Conservation (phyloP, 2,329 filamentous ascomycete species). For the Cladosporium sp. region DNA sequence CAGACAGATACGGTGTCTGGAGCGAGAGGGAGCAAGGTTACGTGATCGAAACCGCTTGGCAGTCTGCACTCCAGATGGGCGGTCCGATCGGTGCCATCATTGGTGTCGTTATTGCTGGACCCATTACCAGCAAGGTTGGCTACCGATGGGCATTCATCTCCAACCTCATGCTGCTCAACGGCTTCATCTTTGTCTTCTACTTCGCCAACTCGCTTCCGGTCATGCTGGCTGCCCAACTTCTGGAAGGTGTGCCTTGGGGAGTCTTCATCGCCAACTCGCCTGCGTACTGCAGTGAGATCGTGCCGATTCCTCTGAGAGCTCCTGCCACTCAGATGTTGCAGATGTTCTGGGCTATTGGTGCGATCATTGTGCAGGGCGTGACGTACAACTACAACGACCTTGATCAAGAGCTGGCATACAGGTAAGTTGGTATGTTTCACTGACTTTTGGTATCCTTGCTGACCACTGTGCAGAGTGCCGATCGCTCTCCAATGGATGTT, state of each 20-base stretch:
- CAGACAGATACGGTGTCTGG: conserved; percentile 43
- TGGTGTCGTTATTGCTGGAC: conserved; percentile 57
- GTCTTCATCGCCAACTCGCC: conserved; percentile 64
- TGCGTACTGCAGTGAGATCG: conserved; percentile 57
- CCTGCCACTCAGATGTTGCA: conserved; percentile 60
- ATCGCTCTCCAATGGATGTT: conserved; percentile 59
- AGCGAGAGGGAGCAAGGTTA: neutral
- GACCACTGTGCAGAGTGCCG: conserved; percentile 39
- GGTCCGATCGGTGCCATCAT: conserved; percentile 58
- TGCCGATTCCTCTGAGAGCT: conserved; percentile 55
- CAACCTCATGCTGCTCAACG: conserved; percentile 55
- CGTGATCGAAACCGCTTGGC: conserved; percentile 53
- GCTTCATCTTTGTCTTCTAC: conserved; percentile 58
- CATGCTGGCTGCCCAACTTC: conserved; percentile 51
- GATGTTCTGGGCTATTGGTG: conserved; percentile 63
- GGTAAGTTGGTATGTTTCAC: conserved; percentile 30
- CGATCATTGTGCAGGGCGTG: conserved; percentile 57
- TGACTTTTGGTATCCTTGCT: conserved; percentile 27
- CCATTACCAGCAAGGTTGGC: conserved; percentile 55
- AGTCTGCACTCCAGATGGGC: conserved; percentile 53
- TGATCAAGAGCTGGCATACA: conserved; percentile 36
- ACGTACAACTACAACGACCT: conserved; percentile 51
- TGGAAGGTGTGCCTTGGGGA: conserved; percentile 62
- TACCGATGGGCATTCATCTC: conserved; percentile 58
- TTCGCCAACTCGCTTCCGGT: conserved; percentile 47